A percentile compares a stretch with the other conserved stretches of the same genome.
phyloP scores from a whole-genome alignment of 208 protist species.

The Trichomonas gallinae region DNA sequence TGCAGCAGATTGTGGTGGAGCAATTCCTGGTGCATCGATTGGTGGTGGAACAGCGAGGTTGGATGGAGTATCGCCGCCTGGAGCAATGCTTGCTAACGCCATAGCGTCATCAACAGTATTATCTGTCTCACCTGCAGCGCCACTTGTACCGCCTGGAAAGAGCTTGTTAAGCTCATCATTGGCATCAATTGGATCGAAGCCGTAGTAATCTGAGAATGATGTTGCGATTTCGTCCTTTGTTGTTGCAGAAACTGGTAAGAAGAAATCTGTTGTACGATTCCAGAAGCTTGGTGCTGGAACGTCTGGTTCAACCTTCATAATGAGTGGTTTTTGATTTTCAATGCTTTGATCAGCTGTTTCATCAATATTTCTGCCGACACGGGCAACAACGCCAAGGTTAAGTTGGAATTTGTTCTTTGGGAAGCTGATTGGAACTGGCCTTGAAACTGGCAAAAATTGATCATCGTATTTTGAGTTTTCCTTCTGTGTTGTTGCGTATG shows the following conservation, averaged over 20 bases:
- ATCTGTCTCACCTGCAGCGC: background rate
- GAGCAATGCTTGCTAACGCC: background rate
- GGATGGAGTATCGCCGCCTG: background rate
- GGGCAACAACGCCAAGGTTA: background rate
- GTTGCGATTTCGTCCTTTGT: background rate
- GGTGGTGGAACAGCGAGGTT: background rate
- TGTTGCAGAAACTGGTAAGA: background rate
- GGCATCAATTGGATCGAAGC: background rate
- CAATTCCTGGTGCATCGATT: background rate
- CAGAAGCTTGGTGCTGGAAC: background rate
- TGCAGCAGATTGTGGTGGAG: background rate
- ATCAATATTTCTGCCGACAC: background rate
- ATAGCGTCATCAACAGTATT: background rate
- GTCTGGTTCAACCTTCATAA: background rate
- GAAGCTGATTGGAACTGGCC: background rate
- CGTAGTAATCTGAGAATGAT: constrained; percentile 2
- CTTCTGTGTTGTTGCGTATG: background rate
- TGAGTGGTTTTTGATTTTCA: background rate
- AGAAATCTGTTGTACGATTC: background rate
- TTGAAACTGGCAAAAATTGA: background rate
- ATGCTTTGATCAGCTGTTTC: background rate
- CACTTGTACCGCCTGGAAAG: background rate
- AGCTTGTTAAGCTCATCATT: background rate
- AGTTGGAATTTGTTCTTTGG: background rate
- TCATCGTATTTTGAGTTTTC: background rate